Evolutionary conservation across 768 basidiomycete genomes (phyloP).

Genomic region (Crucibulum laeve): DNA sequence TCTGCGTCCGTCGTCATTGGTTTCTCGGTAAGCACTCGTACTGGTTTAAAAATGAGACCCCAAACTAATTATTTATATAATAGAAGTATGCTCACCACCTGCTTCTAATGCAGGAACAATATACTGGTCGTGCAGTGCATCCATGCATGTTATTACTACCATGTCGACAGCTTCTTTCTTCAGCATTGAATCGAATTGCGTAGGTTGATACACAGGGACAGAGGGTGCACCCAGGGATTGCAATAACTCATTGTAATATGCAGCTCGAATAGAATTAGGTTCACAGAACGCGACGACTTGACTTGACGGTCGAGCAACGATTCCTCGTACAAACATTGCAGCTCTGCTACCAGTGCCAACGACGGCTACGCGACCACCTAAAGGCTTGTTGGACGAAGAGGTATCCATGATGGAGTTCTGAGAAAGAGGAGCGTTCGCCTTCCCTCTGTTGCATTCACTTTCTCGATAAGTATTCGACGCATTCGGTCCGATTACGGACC

Average conservation of each 20-base stretch:
- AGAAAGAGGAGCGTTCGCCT: no score
- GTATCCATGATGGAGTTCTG: conserved; percentile 10
- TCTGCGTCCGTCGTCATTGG: conserved; percentile 49
- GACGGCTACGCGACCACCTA: conserved; percentile 34
- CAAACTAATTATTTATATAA: background rate
- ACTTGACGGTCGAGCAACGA: conserved; percentile 36
- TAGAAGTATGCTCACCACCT: conserved; percentile 25
- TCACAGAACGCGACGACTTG: conserved; percentile 43
- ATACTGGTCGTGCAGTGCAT: conserved; percentile 42
- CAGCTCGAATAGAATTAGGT: conserved; percentile 39
- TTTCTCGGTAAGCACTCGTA: conserved; percentile 49
- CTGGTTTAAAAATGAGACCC: conserved; percentile 11
- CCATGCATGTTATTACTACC: conserved; percentile 46
- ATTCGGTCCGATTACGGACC: conserved; percentile 1
- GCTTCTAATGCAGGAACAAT: conserved; percentile 39
- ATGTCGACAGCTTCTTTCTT: conserved; percentile 38
- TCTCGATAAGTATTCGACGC: background rate
- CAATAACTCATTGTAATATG: conserved; percentile 39
- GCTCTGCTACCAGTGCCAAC: conserved; percentile 38
- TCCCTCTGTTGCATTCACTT: no score
- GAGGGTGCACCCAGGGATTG: conserved; percentile 27
- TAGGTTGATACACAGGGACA: conserved; percentile 35
- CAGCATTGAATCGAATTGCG: conserved; percentile 41
- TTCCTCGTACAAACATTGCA: conserved; percentile 42
- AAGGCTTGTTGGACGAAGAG: conserved; percentile 10